phyloP scores from a whole-genome alignment of 179 eudicot species.

The Patellifolia procumbens region DNA sequence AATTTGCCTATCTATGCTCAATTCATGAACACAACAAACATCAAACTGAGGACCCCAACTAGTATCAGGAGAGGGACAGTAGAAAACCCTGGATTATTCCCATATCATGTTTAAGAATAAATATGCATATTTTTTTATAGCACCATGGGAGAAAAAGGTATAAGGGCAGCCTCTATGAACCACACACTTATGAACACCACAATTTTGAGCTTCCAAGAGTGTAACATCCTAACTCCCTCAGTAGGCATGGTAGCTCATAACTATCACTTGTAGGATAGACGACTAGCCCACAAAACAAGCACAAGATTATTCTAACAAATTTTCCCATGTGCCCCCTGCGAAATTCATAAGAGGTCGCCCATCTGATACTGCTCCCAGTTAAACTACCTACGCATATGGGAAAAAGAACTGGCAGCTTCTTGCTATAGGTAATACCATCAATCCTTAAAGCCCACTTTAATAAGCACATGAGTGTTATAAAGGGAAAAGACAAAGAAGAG shows the following conservation, averaged over 20 bases:
- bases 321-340: background rate
- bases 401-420: background rate
- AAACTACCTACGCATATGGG: background rate
- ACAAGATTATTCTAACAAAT: too few species aligned
- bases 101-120: background rate
- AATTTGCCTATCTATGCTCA: background rate
- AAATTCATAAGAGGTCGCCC: background rate
- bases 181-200: background rate
- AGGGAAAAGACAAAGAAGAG: background rate
- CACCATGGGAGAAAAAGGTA: background rate
- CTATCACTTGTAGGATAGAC: background rate
- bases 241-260: background rate
- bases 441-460: background rate
- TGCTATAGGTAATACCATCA: background rate
- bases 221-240: background rate
- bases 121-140: background rate
- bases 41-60: background rate
- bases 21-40: background rate
- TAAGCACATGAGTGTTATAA: background rate
- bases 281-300: background rate
- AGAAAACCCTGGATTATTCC: background rate
- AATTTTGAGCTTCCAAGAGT: background rate
- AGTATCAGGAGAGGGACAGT: background rate
- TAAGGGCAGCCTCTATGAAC: background rate
- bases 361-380: background rate